Conservation (phyloP, 1,139 yeast genomes). For the Protomyces pachydermus region DNA sequence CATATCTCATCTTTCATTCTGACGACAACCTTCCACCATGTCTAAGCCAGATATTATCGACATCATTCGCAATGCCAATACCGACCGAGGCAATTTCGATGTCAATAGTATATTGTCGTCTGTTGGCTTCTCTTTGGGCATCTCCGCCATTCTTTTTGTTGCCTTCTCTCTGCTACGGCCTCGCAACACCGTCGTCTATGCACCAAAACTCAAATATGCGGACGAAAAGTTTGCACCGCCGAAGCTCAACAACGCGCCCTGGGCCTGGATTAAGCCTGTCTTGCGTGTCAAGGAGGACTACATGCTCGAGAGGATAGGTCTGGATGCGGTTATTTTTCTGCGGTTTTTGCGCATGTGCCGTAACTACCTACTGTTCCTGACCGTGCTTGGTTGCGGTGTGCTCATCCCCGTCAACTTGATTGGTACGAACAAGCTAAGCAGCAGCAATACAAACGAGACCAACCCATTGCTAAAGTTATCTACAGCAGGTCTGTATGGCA, state of each 20-base stretch:
- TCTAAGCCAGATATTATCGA: slow-evolving; percentile 11
- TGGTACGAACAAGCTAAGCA: slow-evolving; percentile 20
- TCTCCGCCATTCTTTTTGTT: slow-evolving; percentile 35
- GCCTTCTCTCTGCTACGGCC: slow-evolving; percentile 40
- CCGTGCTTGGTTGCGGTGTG: slow-evolving; percentile 39
- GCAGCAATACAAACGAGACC: slow-evolving; percentile 1
- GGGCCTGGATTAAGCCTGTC: slow-evolving; percentile 38
- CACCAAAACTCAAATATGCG: slow-evolving; percentile 37
- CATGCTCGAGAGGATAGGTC: slow-evolving; percentile 38
- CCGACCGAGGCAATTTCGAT: slow-evolving; percentile 21
- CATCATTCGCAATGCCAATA: slow-evolving; percentile 21
- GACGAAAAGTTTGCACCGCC: slow-evolving; percentile 33
- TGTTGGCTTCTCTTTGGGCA: slow-evolving; percentile 19
- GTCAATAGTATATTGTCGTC: slow-evolving; percentile 23
- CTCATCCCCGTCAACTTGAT: slow-evolving; percentile 43
- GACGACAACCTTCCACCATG: background rate
- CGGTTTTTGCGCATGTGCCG: slow-evolving; percentile 40
- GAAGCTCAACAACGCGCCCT: slow-evolving; percentile 34
- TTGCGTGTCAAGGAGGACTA: slow-evolving; percentile 36
- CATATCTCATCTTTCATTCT: background rate
- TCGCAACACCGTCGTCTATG: slow-evolving; percentile 39
- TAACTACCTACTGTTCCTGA: slow-evolving; percentile 37
- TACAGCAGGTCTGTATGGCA: slow-evolving; percentile 35
- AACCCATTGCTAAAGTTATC: slow-evolving; percentile 27
- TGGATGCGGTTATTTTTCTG: slow-evolving; percentile 42